phyloP scores from a whole-genome alignment of 805 yeast genomes.

The Debaryomyces tyrocola region DNA sequence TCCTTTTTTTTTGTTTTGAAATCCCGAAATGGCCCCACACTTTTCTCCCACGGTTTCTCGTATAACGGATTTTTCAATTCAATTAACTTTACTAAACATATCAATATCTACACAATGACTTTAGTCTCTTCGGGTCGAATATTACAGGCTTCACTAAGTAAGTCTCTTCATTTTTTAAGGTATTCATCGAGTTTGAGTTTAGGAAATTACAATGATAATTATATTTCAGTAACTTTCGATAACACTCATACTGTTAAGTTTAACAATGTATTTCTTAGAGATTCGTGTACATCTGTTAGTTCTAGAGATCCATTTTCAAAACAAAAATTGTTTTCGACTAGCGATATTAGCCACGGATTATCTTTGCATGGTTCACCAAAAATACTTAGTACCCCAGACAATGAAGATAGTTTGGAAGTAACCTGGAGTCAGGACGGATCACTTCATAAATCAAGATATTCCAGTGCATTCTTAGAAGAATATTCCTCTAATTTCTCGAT shows the following conservation, averaged over 20 bases:
- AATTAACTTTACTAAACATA: no score
- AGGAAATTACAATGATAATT: conserved; percentile 18
- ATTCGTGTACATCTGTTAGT: conserved; percentile 49
- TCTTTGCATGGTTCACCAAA: conserved; percentile 36
- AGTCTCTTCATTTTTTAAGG: background rate
- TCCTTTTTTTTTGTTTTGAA: background rate
- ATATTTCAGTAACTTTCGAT: conserved; percentile 22
- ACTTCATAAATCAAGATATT: conserved; percentile 33
- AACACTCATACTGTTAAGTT: conserved; percentile 30
- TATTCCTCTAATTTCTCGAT: conserved; percentile 35
- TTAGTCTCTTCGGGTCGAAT: background rate
- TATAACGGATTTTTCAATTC: no score
- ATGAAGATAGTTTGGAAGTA: conserved; percentile 36
- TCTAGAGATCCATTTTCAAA: conserved; percentile 56
- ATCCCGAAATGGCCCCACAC: background rate
- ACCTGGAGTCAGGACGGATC: conserved; percentile 33
- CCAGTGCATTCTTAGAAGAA: conserved; percentile 46
- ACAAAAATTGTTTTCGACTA: conserved; percentile 69
- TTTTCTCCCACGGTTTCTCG: no score
- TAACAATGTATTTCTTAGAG: conserved; percentile 61
- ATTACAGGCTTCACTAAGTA: background rate
- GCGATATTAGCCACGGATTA: conserved; percentile 37
- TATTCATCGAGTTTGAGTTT: conserved; percentile 7
- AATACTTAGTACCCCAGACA: conserved; percentile 20
- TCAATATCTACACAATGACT: background rate